A percentile compares a stretch with the other conserved stretches of the same genome.
phyloP scores from a whole-genome alignment of 192 early-diverging fungal genomes.

The Rhizophagus prolifer region DNA sequence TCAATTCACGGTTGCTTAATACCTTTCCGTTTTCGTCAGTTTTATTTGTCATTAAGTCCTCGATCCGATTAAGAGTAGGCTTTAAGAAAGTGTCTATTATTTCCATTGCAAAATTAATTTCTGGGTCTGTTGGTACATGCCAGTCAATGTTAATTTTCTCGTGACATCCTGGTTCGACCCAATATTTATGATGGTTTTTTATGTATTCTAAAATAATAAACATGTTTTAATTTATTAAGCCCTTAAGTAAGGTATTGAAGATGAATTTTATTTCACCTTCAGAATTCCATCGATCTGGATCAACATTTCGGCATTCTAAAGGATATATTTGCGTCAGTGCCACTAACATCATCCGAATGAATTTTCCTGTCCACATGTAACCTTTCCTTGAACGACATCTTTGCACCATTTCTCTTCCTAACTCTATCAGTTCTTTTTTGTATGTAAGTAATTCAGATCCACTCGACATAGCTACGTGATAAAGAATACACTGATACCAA shows the following conservation, averaged over 20 bases:
- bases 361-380: conserved; percentile 71
- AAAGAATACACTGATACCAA: conserved; percentile 75
- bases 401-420: conserved; percentile 47
- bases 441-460: conserved; percentile 54
- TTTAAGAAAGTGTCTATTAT: conserved; percentile 56
- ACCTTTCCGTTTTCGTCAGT: conserved; percentile 38
- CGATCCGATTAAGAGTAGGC: conserved; percentile 41
- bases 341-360: conserved; percentile 48
- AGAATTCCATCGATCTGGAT: conserved; percentile 55
- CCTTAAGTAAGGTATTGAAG: background rate
- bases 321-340: conserved; percentile 56
- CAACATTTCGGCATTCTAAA: conserved; percentile 55
- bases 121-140: conserved; percentile 72
- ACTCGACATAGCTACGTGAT: conserved; percentile 48
- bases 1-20: conserved; percentile 34
- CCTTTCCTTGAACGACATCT: conserved; percentile 61
- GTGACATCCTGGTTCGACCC: conserved; percentile 66
- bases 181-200: conserved; percentile 67
- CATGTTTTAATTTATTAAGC: background rate
- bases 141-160: conserved; percentile 65
- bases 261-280: conserved; percentile 34
- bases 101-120: conserved; percentile 66
- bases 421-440: conserved; percentile 47
- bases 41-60: conserved; percentile 43
- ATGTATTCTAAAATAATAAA: conserved; percentile 50